phyloP scores from a whole-genome alignment of 306 rosid genomes.

The Oemleria cerasiformis region DNA sequence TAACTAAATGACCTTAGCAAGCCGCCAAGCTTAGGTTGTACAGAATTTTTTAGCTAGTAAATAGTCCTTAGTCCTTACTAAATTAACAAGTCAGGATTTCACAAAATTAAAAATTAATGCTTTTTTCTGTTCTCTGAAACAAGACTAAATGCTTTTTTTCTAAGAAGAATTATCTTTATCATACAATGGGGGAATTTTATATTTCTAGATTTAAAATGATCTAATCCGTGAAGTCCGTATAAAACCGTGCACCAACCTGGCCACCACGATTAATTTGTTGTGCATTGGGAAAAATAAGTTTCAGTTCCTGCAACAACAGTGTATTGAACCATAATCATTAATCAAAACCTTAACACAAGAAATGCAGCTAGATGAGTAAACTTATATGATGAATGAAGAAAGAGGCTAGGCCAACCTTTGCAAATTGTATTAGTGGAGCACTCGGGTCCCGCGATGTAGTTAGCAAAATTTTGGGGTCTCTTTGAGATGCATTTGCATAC shows the following conservation, averaged over 20 bases:
- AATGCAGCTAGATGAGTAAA: not conserved
- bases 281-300: slow-evolving; percentile 82
- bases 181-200: too few species aligned
- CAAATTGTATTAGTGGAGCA: slow-evolving; percentile 83
- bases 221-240: not conserved
- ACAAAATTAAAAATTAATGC: too few species aligned
- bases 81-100: too few species aligned
- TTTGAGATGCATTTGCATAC: slow-evolving; percentile 75
- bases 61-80: too few species aligned
- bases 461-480: slow-evolving; percentile 78
- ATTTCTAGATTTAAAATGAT: too few species aligned
- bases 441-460: slow-evolving; percentile 93
- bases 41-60: too few species aligned
- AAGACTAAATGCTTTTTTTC: too few species aligned
- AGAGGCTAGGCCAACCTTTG: slow-evolving; percentile 54
- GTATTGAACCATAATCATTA: slow-evolving; percentile 11
- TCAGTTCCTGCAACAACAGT: slow-evolving; percentile 62
- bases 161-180: too few species aligned
- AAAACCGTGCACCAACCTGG: slow-evolving; percentile 53
- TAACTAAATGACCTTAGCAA: too few species aligned
- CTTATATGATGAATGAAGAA: not conserved
- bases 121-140: too few species aligned
- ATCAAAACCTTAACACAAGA: not conserved
- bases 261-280: slow-evolving; percentile 92
- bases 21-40: too few species aligned